These are phyloP conservation scores for Kwoniella europaea DNA, from an alignment of 768 basidiomycete species.

Conservation along the genomic window DNA sequence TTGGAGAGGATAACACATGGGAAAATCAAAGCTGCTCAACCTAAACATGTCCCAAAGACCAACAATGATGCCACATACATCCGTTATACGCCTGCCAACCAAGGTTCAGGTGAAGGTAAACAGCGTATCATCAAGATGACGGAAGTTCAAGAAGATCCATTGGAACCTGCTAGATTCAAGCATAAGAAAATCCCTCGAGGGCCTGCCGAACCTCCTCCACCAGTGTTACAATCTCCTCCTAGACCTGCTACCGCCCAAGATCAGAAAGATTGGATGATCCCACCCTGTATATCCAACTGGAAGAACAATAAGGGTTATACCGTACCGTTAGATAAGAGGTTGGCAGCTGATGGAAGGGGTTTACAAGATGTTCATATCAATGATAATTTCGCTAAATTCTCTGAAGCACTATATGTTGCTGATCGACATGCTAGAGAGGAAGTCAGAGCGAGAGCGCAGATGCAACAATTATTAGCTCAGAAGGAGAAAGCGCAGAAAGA, in stretches of 20 bases:
- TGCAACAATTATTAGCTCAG: conserved; percentile 98
- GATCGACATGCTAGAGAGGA: conserved; percentile 98
- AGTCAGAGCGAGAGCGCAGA: conserved; percentile 90
- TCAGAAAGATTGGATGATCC: conserved; percentile 99
- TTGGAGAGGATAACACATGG: conserved; percentile 91
- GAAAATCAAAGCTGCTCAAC: conserved; percentile 98
- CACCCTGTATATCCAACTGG: conserved; percentile 99
- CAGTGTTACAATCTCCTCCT: conserved; percentile 91
- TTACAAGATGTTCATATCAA: conserved; percentile 99
- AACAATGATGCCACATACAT: conserved; percentile 87
- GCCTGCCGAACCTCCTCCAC: conserved; percentile 93
- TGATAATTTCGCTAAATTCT: conserved; percentile 98
- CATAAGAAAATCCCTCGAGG: conserved; percentile 98
- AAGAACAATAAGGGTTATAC: conserved; percentile 99
- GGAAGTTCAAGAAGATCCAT: conserved; percentile 93
- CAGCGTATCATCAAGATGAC: conserved; percentile 99
- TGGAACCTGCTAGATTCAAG: conserved; percentile 96
- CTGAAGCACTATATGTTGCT: conserved; percentile 91
- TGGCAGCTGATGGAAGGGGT: conserved; percentile 97
- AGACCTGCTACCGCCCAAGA: conserved; percentile 94
- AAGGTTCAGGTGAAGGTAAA: conserved; percentile 72
- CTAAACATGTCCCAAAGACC: conserved; percentile 86
- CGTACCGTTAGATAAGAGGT: conserved; percentile 94
- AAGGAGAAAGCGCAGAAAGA: conserved; percentile 98
- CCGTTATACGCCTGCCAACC: conserved; percentile 94